phyloP scores from a whole-genome alignment of 768 basidiomycete genomes.

The Coprinopsis cinerea region DNA sequence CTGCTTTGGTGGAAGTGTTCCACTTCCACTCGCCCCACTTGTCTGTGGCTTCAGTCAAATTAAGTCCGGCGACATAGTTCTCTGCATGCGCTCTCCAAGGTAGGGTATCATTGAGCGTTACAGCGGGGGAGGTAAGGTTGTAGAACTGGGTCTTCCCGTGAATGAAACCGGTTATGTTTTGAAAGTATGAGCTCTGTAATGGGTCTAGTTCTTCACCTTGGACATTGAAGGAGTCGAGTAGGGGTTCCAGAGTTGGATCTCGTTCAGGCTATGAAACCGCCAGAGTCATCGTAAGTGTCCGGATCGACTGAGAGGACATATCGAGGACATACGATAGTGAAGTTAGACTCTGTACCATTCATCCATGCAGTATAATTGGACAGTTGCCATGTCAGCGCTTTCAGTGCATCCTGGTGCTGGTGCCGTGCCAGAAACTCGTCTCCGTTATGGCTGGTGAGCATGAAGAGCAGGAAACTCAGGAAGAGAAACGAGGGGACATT shows the following conservation, averaged over 20 bases:
- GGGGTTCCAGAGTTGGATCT: slow-evolving; percentile 34
- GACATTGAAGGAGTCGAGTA: slow-evolving; percentile 46
- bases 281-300: no score
- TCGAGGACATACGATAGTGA: slow-evolving; percentile 47
- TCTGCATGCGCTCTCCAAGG: slow-evolving; percentile 50
- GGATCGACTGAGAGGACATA: no score
- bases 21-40: slow-evolving; percentile 63
- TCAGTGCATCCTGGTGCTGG: slow-evolving; percentile 62
- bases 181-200: slow-evolving; percentile 51
- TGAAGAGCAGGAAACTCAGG: slow-evolving; percentile 66
- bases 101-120: slow-evolving; percentile 34
- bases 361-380: slow-evolving; percentile 76
- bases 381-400: slow-evolving; percentile 49
- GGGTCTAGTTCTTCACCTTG: slow-evolving; percentile 41
- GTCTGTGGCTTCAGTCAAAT: slow-evolving; percentile 43
- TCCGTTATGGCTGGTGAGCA: slow-evolving; percentile 70
- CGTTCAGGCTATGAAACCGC: slow-evolving; percentile 37
- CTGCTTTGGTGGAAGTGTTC: slow-evolving; percentile 55
- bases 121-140: slow-evolving; percentile 57
- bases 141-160: slow-evolving; percentile 55
- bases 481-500: slow-evolving; percentile 72
- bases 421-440: slow-evolving; percentile 61
- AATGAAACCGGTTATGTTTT: slow-evolving; percentile 76
- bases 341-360: slow-evolving; percentile 60
- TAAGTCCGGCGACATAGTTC: slow-evolving; percentile 43